Evolutionary conservation across 305 asterid species (phyloP).

Genomic region (Ajuga reptans): DNA sequence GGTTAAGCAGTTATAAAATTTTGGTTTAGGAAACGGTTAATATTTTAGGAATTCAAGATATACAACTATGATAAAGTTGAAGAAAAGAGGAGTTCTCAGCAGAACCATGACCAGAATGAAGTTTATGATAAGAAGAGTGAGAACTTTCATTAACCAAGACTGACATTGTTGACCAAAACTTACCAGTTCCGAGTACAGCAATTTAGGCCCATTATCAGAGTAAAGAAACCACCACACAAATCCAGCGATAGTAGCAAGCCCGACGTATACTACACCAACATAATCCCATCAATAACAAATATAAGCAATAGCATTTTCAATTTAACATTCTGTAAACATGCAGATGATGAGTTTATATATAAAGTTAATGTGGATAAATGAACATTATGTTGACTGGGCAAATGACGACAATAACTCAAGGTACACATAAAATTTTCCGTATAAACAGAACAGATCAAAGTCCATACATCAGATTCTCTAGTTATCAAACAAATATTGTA

Average conservation of each 20-base stretch:
- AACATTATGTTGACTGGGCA: not conserved
- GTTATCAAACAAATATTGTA: not conserved
- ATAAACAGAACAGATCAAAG: not conserved
- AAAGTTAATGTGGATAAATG: not conserved
- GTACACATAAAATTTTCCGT: not conserved
- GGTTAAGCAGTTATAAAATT: constrained; percentile 4
- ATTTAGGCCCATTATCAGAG: constrained; percentile 77
- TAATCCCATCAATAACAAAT: constrained; percentile 21
- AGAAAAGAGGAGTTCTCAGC: constrained; percentile 16
- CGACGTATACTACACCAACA: constrained; percentile 77
- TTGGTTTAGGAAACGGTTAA: not conserved
- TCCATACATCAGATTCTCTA: not conserved
- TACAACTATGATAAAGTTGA: not conserved
- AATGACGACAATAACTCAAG: not conserved
- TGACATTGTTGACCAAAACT: constrained; percentile 23
- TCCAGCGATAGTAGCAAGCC: constrained; percentile 96
- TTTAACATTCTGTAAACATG: not conserved
- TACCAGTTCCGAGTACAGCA: constrained; percentile 74
- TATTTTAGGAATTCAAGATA: not conserved
- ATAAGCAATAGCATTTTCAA: constrained; percentile 13
- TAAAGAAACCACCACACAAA: constrained; percentile 97
- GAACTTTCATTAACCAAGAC: not conserved
- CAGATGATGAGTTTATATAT: not conserved
- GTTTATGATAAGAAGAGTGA: not conserved
- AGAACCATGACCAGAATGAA: constrained; percentile 5